These are phyloP conservation scores for Luzula sylvatica DNA, from an alignment of 176 grass and related monocot genomes.

Conservation along the genomic window DNA sequence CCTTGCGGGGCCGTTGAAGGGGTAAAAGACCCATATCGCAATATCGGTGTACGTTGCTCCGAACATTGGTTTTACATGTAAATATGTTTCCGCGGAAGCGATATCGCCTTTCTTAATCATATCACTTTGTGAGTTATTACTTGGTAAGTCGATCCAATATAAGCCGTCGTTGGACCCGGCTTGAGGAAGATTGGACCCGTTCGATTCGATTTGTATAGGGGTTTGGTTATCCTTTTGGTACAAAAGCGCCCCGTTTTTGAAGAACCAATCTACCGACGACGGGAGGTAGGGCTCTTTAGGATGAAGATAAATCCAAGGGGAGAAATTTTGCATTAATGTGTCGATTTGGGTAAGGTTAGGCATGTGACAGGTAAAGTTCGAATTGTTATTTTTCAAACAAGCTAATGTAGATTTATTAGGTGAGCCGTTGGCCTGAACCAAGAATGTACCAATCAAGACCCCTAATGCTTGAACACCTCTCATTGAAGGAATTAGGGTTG, in stretches of 20 bases:
- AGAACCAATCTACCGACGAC: slow-evolving; percentile 73
- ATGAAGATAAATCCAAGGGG: slow-evolving; percentile 64
- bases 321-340: slow-evolving; percentile 46
- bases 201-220: slow-evolving; percentile 35
- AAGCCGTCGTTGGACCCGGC: slow-evolving; percentile 49
- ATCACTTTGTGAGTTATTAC: slow-evolving; percentile 19
- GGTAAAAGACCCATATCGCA: slow-evolving; percentile 67
- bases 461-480: slow-evolving; percentile 44
- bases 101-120: slow-evolving; percentile 61
- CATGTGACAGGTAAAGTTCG: slow-evolving; percentile 40
- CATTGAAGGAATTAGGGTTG: slow-evolving; percentile 24
- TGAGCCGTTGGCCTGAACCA: slow-evolving; percentile 8
- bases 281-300: slow-evolving; percentile 47
- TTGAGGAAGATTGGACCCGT: slow-evolving; percentile 73
- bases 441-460: slow-evolving; percentile 51
- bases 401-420: slow-evolving; percentile 16
- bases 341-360: slow-evolving; percentile 44
- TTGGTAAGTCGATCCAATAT: slow-evolving; percentile 87
- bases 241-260: slow-evolving; percentile 63
- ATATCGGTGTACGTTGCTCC: slow-evolving; percentile 69
- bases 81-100: slow-evolving; percentile 37
- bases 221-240: slow-evolving; percentile 50
- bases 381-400: slow-evolving; percentile 57
- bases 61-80: slow-evolving; percentile 73
- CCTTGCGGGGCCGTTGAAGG: slow-evolving; percentile 66